Evolutionary conservation across 208 protist genomes (phyloP), one percentile per base, ranked within the genome.

Genomic region (Wallacemonas sp.): DNA sequence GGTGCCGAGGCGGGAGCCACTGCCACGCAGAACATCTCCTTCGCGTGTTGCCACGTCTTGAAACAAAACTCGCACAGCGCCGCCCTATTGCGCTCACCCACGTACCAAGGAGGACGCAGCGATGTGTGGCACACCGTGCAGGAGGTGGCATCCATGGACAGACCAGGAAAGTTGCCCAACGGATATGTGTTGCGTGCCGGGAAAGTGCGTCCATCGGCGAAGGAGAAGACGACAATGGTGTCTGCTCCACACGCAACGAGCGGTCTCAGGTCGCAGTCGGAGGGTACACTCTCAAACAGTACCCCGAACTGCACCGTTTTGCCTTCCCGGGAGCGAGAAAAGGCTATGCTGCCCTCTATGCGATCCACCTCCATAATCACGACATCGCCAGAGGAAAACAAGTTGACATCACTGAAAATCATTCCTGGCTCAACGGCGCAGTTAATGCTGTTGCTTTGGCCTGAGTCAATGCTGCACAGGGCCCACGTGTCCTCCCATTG

Each of bases 401-500:
- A 73, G 47, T 78, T 73, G 22, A 76, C 67, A 27, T 81, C 87
- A 56, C 82, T 81, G 62, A 90, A 90, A 21, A 93, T 88, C 75
- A 96, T 93, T 1, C 80, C 76, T 11, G 88, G 86, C 66, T 86
- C 80, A 39, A 92, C 80, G 46, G 71, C 90, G 76, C 88, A 96
- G 70, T 93, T 92, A n/a, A 90, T 69, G 67, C 73, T 92, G 63
- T 94, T 96, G 14, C 85, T 90, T 14, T 74, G 53, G 6, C 38
- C 68, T 0, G 82, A 85, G 63, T 96, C 88, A 39, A 79, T 51
- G 71, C 68, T 89, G 77, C 88, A 96, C 28, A 96, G 73, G 14
- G 83, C 75, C 91, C 91, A 96, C 17, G 80, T 82, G 60, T 94
- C 82, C 47, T 82, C 70, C 77, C 85, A 92, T 44, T 38, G 62